Evolutionary conservation across 257 asterid species (phyloP), one percentile per base, ranked within the genome.

Genomic region (Salvia rosmarinus): DNA sequence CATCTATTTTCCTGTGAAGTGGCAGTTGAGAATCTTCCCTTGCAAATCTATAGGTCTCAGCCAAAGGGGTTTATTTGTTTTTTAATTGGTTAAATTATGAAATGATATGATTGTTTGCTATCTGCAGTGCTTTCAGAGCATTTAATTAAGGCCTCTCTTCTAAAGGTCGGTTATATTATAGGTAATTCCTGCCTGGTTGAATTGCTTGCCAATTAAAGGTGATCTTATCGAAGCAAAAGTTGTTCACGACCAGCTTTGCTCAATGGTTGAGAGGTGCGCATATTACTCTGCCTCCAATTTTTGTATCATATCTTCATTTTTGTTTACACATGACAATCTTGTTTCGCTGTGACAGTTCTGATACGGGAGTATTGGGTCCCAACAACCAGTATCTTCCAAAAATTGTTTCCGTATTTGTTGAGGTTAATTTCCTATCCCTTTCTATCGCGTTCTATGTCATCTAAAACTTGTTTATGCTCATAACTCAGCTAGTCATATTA

Each of bases 151-250:
- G 55, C 62, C 44, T 77, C 42, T 71, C 43, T 42, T 62, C 59
- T 9, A 44, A 49, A 67, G 67, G 44, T 72, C 58, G 58, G 60
- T 70, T 72, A 5, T 81, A 88, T 72, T 64, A 8, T 86, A 95
- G 99, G 93, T 95, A 49, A 83, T 91, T 74, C 96, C 95, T 58
- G 98, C 98, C 30, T 95, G 99, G 99, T 73, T 95, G 91, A 67
- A 85, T 81, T 95, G 95, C 86, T 82, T 95, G 82, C 99, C 99
- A 0, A 79, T 95, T 77, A 95, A 91, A 80, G 88, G 90, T 64
- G 98, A 95, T 77, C 79, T 89, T 20, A 84, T 91, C 62, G 99
- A 95, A 82, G 99, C 98, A 21, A 91, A 91, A 80, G 95, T 80
- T 74, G 99, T 95, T 62, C 98, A 95, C 43, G 98, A 91, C 55